Conservation (phyloP, 1,284 basidiomycete species). For the Sanghuangporus sanghuang region DNA sequence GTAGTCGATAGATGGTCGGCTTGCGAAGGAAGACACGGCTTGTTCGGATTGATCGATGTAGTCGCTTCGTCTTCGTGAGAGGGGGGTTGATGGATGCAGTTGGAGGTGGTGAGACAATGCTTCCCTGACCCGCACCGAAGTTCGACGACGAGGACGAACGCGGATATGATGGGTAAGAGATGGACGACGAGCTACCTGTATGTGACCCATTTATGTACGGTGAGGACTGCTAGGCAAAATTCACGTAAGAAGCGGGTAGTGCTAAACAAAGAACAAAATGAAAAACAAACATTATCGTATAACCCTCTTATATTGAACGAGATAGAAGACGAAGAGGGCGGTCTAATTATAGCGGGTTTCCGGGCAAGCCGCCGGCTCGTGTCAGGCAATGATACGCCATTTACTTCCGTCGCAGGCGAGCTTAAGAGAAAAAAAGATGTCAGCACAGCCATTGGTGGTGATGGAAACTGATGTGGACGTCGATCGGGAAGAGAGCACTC, state of each 20-base stretch:
- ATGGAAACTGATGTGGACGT: not conserved
- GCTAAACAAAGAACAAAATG: not conserved
- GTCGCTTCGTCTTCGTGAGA: slow-evolving; percentile 72
- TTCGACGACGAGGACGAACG: slow-evolving; percentile 29
- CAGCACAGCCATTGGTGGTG: slow-evolving; percentile 8
- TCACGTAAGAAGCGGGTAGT: not conserved
- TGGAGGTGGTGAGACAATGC: slow-evolving; percentile 57
- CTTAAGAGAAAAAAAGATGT: not conserved
- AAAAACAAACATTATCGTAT: slow-evolving; percentile 40
- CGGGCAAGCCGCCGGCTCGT: slow-evolving; percentile 29
- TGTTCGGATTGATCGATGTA: slow-evolving; percentile 76
- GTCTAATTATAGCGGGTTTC: slow-evolving; percentile 33
- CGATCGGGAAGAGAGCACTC: not conserved
- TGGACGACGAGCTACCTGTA: slow-evolving; percentile 19
- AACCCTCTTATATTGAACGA: slow-evolving; percentile 35
- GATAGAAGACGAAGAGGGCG: slow-evolving; percentile 34
- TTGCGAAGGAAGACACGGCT: slow-evolving; percentile 48
- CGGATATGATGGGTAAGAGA: slow-evolving; percentile 42
- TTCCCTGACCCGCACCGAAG: slow-evolving; percentile 29
- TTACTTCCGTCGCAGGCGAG: slow-evolving; percentile 1
- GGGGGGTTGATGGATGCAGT: slow-evolving; percentile 75
- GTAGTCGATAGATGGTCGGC: slow-evolving; percentile 68
- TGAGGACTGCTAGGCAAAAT: not conserved
- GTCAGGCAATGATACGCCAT: slow-evolving; percentile 23
- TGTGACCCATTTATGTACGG: slow-evolving; percentile 12